A percentile compares a stretch with the other conserved stretches of the same genome.
phyloP scores from a whole-genome alignment of 441 rosid species.

The Dalechampia spathulata region DNA sequence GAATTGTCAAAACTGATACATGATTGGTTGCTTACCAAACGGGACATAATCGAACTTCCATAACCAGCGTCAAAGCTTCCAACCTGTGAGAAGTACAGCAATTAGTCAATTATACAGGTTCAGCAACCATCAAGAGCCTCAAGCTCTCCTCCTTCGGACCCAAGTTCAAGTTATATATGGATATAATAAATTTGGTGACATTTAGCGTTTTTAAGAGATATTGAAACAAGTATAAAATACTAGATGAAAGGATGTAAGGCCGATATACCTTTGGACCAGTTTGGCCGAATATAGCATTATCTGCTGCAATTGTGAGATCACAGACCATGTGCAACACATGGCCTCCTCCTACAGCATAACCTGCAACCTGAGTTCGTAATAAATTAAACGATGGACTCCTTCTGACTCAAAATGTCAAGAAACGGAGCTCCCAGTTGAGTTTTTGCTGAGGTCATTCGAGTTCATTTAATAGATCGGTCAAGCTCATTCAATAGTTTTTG shows the following conservation, averaged over 20 bases:
- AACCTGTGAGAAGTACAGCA: slow-evolving; percentile 33
- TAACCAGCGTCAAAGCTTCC: slow-evolving; percentile 99
- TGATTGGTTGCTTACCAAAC: slow-evolving; percentile 48
- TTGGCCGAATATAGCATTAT: slow-evolving; percentile 87
- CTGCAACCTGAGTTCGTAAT: slow-evolving; percentile 64
- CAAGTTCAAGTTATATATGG: too few relatives aligned
- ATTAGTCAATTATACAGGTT: too few relatives aligned
- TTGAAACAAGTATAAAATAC: not conserved
- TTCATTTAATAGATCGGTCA: too few relatives aligned
- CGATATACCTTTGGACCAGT: slow-evolving; percentile 98
- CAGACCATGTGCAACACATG: slow-evolving; percentile 92
- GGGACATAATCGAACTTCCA: slow-evolving; percentile 94
- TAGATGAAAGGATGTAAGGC: not conserved
- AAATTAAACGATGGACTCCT: not conserved
- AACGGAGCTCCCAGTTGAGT: too few relatives aligned
- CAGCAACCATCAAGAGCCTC: too few relatives aligned
- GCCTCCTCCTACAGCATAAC: slow-evolving; percentile 96
- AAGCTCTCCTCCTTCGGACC: too few relatives aligned
- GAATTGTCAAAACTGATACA: not conserved
- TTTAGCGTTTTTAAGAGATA: not conserved
- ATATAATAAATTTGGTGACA: too few relatives aligned
- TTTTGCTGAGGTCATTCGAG: too few relatives aligned
- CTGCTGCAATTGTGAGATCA: slow-evolving; percentile 93
- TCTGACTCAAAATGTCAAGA: too few relatives aligned
- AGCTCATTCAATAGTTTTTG: too few relatives aligned